Percentiles rank a stretch among this genome's conserved stretches.
Conservation (phyloP, 306 rosid species). For the Dalbergia cultrata region DNA sequence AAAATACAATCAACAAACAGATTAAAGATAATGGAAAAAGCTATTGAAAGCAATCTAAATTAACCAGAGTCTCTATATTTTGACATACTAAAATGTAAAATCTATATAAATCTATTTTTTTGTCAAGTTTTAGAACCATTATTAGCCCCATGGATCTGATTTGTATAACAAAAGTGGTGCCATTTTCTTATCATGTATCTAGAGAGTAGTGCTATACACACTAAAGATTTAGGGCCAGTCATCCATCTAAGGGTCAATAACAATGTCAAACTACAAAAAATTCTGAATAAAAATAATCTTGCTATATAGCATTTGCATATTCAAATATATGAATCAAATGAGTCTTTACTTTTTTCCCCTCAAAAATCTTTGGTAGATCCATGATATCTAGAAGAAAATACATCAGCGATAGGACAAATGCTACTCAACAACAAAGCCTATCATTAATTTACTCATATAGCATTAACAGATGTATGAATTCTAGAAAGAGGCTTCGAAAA, state of each 20-base stretch:
- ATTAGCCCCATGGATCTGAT: constrained; percentile 19
- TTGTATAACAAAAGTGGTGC: constrained; percentile 6
- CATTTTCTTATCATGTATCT: constrained; percentile 19
- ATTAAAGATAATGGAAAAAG: background rate
- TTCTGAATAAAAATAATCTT: background rate
- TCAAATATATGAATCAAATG: background rate
- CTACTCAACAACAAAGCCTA: background rate
- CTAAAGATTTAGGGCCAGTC: background rate
- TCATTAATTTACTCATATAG: constrained; percentile 24
- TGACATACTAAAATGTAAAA: constrained; percentile 24
- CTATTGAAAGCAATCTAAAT: constrained; percentile 23
- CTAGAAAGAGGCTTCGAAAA: constrained; percentile 36
- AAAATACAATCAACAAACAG: constrained; percentile 7
- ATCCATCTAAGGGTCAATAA: constrained; percentile 26
- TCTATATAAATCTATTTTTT: background rate
- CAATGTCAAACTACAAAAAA: constrained; percentile 4
- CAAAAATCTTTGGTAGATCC: constrained; percentile 18
- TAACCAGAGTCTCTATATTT: constrained; percentile 24
- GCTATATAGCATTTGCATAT: background rate
- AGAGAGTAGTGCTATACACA: background rate
- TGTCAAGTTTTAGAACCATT: constrained; percentile 38
- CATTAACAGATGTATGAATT: constrained; percentile 6
- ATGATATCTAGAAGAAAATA: constrained; percentile 6
- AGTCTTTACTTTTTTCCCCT: background rate
- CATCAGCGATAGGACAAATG: background rate